phyloP scores from a whole-genome alignment of 2,329 filamentous ascomycete species.

The Penicillium corylophilum region DNA sequence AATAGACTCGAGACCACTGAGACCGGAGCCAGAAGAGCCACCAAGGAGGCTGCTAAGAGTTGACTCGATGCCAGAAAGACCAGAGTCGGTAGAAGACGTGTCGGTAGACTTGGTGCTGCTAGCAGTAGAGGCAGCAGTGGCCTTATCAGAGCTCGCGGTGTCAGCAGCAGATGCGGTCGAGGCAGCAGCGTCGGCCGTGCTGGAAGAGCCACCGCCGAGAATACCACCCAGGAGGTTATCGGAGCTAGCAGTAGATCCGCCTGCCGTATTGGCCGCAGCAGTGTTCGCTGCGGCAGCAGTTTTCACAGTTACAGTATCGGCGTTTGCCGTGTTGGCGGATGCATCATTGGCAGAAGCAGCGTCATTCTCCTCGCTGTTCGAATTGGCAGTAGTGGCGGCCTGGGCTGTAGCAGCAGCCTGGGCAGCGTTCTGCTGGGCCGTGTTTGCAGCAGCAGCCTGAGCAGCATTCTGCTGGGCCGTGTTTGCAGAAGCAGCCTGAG shows the following conservation, averaged over 20 bases:
- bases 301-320: background rate
- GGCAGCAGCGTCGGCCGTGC: background rate
- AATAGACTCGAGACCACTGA: conserved; percentile 3
- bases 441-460: background rate
- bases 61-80: background rate
- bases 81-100: background rate
- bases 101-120: conserved; percentile 11
- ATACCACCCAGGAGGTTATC: conserved; percentile 3
- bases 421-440: conserved; percentile 1
- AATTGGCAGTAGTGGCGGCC: background rate
- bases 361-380: background rate
- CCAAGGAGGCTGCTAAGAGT: conserved; percentile 3
- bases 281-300: conserved; percentile 5
- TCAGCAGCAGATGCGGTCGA: conserved; percentile 4
- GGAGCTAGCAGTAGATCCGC: conserved; percentile 3
- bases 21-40: background rate
- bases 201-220: conserved; percentile 3
- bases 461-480: conserved; percentile 3
- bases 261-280: conserved; percentile 1
- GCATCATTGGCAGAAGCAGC: background rate
- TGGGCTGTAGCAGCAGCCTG: conserved; percentile 5
- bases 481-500: background rate
- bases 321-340: background rate
- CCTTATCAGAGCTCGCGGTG: background rate
- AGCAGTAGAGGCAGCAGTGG: conserved; percentile 1